These are phyloP conservation scores for Fraxinus floribunda DNA, from an alignment of 305 asterid genomes.

Conservation along the genomic window DNA sequence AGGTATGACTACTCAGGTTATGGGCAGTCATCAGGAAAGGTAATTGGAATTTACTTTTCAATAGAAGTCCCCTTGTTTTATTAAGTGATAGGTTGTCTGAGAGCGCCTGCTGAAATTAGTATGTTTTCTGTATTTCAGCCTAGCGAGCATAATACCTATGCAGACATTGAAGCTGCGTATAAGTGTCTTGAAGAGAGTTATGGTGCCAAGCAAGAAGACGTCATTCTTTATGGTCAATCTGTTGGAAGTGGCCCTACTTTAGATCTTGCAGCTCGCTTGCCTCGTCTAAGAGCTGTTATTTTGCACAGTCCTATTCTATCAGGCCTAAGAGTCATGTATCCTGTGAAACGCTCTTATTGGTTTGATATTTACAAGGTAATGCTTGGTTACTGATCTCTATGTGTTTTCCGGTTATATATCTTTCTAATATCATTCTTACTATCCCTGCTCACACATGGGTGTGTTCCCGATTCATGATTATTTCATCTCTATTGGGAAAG, in stretches of 20 bases:
- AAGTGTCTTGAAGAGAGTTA: slow-evolving; percentile 89
- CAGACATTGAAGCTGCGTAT: slow-evolving; percentile 92
- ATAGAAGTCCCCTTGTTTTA: neutral
- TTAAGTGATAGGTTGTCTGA: slow-evolving; percentile 22
- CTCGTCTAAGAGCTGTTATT: slow-evolving; percentile 76
- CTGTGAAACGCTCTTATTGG: slow-evolving; percentile 96
- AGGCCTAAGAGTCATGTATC: slow-evolving; percentile 95
- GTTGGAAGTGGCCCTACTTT: slow-evolving; percentile 98
- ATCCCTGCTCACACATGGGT: neutral
- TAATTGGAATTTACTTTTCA: slow-evolving; percentile 25
- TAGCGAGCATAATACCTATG: slow-evolving; percentile 95
- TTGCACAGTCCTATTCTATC: slow-evolving; percentile 95
- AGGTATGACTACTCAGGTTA: slow-evolving; percentile 98
- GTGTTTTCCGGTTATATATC: neutral
- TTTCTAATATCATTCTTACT: neutral
- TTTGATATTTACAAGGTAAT: slow-evolving; percentile 91
- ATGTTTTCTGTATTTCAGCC: slow-evolving; percentile 58
- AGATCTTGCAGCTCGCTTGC: slow-evolving; percentile 89
- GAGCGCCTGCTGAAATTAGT: slow-evolving; percentile 21
- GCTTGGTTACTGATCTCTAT: slow-evolving; percentile 7
- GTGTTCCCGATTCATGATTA: neutral
- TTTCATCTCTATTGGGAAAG: neutral
- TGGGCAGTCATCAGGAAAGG: slow-evolving; percentile 98
- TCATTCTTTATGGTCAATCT: slow-evolving; percentile 92
- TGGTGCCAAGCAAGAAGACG: slow-evolving; percentile 89